Conservation (phyloP, 2,329 filamentous ascomycete species). For the Intubia oerlemansii region DNA sequence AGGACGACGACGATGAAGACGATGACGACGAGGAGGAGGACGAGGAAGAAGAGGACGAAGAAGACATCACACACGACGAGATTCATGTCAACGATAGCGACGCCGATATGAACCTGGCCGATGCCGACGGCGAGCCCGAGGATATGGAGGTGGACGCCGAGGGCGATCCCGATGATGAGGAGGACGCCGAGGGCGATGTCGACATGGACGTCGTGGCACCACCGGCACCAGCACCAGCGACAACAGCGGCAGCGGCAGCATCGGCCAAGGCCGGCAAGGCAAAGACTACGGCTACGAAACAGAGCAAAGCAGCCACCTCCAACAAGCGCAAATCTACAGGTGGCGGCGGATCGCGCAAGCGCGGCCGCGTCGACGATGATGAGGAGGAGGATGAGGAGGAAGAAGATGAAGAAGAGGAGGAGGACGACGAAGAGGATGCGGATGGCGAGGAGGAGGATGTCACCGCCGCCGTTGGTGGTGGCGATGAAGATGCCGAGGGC, state of each 20-base stretch:
- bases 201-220: constrained; percentile 18
- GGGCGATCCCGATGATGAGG: constrained; percentile 17
- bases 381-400: constrained; percentile 4
- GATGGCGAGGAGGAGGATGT: constrained; percentile 13
- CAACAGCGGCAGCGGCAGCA: background rate
- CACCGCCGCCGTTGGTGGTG: no score
- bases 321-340: constrained; percentile 4
- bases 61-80: constrained; percentile 10
- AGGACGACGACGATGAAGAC: constrained; percentile 5
- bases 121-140: constrained; percentile 17
- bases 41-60: constrained; percentile 5
- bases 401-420: constrained; percentile 5
- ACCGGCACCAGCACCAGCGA: background rate
- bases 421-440: constrained; percentile 3
- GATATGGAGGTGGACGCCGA: constrained; percentile 23
- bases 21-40: constrained; percentile 4
- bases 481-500: constrained; percentile 31
- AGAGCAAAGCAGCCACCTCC: constrained; percentile 5
- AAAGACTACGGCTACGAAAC: background rate
- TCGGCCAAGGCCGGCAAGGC: background rate
- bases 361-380: constrained; percentile 1
- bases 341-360: background rate
- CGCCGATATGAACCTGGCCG: constrained; percentile 17
- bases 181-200: constrained; percentile 28
- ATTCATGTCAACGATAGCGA: constrained; percentile 10